These are phyloP conservation scores for Pseudocercospora ulei DNA, from an alignment of 2,329 filamentous ascomycete species.

Conservation along the genomic window DNA sequence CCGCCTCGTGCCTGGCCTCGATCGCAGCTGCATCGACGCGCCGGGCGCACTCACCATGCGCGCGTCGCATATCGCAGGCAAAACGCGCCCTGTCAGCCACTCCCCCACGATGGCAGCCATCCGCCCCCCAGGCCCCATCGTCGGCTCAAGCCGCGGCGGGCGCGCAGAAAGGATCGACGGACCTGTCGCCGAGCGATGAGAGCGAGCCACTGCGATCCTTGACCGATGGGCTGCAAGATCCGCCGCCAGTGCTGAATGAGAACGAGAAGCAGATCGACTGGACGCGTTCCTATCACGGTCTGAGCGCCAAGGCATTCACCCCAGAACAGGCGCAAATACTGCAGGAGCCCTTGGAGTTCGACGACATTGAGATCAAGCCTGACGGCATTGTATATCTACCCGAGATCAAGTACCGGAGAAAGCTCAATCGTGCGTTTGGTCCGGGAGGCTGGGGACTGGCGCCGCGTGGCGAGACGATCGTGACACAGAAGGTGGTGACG, in stretches of 20 bases:
- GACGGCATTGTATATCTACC: constrained; percentile 94
- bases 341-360: constrained; percentile 54
- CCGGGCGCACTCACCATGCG: constrained; percentile 9
- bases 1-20: constrained; percentile 24
- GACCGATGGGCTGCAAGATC: constrained; percentile 45
- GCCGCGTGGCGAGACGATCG: constrained; percentile 72
- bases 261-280: constrained; percentile 58
- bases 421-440: constrained; percentile 82
- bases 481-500: constrained; percentile 71
- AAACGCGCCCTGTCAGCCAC: constrained; percentile 24
- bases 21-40: constrained; percentile 16
- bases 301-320: constrained; percentile 61
- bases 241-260: constrained; percentile 43
- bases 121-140: constrained; percentile 15
- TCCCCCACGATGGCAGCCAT: constrained; percentile 21
- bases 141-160: constrained; percentile 16
- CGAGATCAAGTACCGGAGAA: constrained; percentile 93
- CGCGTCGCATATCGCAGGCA: constrained; percentile 8
- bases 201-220: constrained; percentile 35
- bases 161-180: constrained; percentile 16
- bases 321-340: constrained; percentile 60
- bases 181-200: constrained; percentile 23
- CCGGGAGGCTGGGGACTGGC: constrained; percentile 93
- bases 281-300: constrained; percentile 72
- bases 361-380: constrained; percentile 92